These are phyloP conservation scores for Talaromyces sp. DNA, from an alignment of 2,329 filamentous ascomycete genomes.

Conservation along the genomic window DNA sequence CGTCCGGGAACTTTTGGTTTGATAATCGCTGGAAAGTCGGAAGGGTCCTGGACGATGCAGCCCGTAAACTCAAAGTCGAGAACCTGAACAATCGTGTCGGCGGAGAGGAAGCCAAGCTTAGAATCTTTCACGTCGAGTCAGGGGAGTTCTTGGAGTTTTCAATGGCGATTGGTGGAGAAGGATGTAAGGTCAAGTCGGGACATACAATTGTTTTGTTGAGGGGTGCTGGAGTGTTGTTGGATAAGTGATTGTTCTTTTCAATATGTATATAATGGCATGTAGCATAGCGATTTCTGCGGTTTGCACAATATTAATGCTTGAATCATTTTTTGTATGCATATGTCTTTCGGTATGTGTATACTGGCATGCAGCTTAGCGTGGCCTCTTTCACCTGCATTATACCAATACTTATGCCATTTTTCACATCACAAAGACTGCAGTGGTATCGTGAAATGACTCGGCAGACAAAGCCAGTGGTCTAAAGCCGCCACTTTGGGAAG, in stretches of 20 bases:
- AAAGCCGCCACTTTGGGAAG: not conserved
- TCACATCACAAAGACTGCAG: not conserved
- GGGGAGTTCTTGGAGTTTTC: conserved; percentile 81
- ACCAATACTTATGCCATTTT: not conserved
- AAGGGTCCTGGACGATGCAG: conserved; percentile 50
- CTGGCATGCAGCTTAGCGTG: not conserved
- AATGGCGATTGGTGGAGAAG: conserved; percentile 70
- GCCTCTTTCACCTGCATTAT: not conserved
- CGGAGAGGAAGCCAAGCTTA: conserved; percentile 64
- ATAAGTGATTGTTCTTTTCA: conserved; percentile 1
- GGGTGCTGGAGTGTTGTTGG: conserved; percentile 69
- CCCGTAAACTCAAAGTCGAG: conserved; percentile 40
- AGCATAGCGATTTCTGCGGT: not conserved
- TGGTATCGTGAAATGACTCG: not conserved
- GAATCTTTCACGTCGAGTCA: conserved; percentile 90
- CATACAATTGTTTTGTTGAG: conserved; percentile 87
- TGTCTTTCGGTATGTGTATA: not conserved
- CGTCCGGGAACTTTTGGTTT: conserved; percentile 77
- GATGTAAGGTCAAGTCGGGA: conserved; percentile 61
- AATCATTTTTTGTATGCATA: too few species aligned
- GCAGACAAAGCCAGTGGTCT: not conserved
- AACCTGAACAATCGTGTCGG: conserved; percentile 46
- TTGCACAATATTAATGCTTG: not conserved
- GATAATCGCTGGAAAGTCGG: conserved; percentile 87
- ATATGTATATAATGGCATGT: not conserved